These are phyloP conservation scores for Colletotrichum aenigma DNA, from an alignment of 2,329 filamentous ascomycete genomes.

Conservation along the genomic window DNA sequence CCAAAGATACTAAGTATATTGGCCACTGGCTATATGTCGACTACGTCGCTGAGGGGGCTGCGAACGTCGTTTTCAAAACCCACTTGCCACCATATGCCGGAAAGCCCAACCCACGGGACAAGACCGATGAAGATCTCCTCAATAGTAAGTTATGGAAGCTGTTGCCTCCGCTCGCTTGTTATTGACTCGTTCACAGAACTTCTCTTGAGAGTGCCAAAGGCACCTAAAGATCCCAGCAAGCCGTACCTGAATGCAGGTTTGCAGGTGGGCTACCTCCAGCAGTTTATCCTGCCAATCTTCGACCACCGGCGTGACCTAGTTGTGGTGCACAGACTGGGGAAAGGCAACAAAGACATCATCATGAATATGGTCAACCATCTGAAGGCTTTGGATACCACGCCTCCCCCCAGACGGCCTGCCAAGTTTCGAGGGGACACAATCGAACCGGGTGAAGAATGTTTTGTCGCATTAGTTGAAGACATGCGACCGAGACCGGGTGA, in stretches of 20 bases:
- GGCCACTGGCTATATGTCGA: constrained; percentile 23
- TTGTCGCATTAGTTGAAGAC: constrained; percentile 73
- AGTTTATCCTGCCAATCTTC: constrained; percentile 61
- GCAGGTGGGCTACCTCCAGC: constrained; percentile 51
- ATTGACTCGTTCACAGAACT: constrained; percentile 27
- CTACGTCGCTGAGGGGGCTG: constrained; percentile 71
- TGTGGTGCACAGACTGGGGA: constrained; percentile 59
- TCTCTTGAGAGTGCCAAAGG: constrained; percentile 43
- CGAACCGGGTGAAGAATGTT: neutral
- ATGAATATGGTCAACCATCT: constrained; percentile 44
- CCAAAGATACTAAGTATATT: constrained; percentile 2
- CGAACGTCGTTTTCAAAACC: constrained; percentile 72
- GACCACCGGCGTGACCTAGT: constrained; percentile 45
- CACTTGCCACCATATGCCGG: neutral
- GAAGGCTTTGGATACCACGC: neutral
- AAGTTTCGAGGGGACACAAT: constrained; percentile 43
- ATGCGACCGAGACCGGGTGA: constrained; percentile 55
- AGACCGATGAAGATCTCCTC: neutral
- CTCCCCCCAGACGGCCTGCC: neutral
- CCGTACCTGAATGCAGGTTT: constrained; percentile 45
- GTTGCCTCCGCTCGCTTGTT: neutral
- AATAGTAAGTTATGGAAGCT: neutral
- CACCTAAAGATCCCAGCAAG: constrained; percentile 29
- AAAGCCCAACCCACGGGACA: neutral
- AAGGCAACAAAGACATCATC: constrained; percentile 43